Percentiles rank a stretch among this genome's conserved stretches.
phyloP scores from a whole-genome alignment of 139 green algal genomes.

The Chlamydomonas sp. region DNA sequence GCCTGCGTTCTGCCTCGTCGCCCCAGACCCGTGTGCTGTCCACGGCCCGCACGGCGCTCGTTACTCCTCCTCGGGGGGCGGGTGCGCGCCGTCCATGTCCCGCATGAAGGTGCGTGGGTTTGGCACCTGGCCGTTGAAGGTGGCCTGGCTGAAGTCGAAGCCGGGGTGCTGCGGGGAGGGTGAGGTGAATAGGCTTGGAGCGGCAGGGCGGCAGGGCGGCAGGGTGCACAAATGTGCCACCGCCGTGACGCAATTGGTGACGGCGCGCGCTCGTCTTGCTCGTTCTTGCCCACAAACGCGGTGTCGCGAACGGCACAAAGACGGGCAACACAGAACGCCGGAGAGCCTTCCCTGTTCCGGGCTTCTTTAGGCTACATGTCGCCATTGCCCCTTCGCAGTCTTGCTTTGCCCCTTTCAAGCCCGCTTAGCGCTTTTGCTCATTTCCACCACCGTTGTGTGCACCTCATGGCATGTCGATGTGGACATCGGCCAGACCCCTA shows the following conservation, averaged over 20 bases:
- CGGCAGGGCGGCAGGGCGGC: not conserved
- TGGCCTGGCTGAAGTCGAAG: constrained; percentile 93
- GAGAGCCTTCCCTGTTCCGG: no score
- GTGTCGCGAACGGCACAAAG: no score
- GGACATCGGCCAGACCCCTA: not conserved
- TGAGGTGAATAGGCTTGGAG: not conserved
- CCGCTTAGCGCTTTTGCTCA: no score
- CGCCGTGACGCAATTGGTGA: not conserved
- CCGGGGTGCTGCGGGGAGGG: constrained; percentile 84
- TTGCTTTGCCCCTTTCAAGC: no score
- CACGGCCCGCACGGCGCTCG: not conserved
- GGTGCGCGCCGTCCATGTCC: constrained; percentile 40
- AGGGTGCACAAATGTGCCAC: not conserved
- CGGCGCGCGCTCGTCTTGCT: not conserved
- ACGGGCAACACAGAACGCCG: no score
- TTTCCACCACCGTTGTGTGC: no score
- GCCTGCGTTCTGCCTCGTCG: no score
- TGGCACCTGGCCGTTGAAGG: constrained; percentile 82
- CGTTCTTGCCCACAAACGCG: not conserved
- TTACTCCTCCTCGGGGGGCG: not conserved
- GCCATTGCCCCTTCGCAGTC: no score
- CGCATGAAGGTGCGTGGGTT: constrained; percentile 91
- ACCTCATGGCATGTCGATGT: not conserved
- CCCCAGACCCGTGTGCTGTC: no score
- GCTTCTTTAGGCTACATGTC: no score